These are phyloP conservation scores for Phialocephala sp. DNA, from an alignment of 2,329 filamentous ascomycete species.

Conservation along the genomic window DNA sequence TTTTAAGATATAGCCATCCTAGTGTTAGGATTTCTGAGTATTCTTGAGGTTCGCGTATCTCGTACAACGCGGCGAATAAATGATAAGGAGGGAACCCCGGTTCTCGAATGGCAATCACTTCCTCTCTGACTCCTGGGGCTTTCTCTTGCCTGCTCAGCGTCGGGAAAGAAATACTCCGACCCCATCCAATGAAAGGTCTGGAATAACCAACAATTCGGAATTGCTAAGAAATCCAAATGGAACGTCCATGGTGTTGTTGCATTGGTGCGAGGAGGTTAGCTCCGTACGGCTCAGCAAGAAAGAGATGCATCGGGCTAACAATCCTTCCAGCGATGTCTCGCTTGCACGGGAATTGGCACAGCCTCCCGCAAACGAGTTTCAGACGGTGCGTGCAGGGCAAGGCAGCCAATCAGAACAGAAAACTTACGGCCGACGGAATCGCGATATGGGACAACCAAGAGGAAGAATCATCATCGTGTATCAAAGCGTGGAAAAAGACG, in stretches of 20 bases:
- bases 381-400: not conserved
- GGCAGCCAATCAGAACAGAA: not conserved
- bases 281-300: conserved; percentile 1
- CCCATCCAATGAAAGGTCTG: too few relatives aligned
- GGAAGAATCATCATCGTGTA: not conserved
- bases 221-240: too few relatives aligned
- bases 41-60: too few relatives aligned
- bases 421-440: conserved; percentile 6
- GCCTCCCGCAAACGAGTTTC: not conserved
- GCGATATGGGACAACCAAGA: conserved; percentile 7
- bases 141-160: too few relatives aligned
- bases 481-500: not conserved
- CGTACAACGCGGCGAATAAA: too few relatives aligned
- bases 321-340: conserved; percentile 5
- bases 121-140: too few relatives aligned
- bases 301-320: not conserved
- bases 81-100: too few relatives aligned
- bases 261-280: not conserved
- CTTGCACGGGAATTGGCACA: not conserved
- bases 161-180: too few relatives aligned
- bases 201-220: too few relatives aligned
- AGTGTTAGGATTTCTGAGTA: too few relatives aligned
- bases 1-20: too few relatives aligned
- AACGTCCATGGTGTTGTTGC: not conserved
- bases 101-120: too few relatives aligned